These are phyloP conservation scores for Salix exigua DNA, from an alignment of 345 rosid species.

Conservation along the genomic window DNA sequence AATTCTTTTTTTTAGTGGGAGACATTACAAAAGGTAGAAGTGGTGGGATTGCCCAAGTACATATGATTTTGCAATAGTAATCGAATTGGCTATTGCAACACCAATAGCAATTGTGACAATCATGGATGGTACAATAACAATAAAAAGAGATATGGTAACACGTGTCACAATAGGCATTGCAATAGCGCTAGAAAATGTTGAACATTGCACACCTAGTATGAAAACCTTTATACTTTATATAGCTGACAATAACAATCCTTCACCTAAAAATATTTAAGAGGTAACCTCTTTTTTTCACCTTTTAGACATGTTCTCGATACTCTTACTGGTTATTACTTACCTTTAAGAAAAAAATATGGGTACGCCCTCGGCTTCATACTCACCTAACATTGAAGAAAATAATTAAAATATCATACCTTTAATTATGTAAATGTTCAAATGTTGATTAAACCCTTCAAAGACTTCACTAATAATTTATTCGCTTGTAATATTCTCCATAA, in stretches of 20 bases:
- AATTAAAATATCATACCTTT: background rate
- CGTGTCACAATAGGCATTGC: too few relatives aligned
- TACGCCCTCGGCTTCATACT: background rate
- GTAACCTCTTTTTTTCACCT: background rate
- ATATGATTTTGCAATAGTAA: too few relatives aligned
- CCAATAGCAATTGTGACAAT: too few relatives aligned
- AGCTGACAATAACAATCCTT: background rate
- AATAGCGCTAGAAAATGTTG: too few relatives aligned
- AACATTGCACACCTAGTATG: too few relatives aligned
- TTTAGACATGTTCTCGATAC: background rate
- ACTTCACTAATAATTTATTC: background rate
- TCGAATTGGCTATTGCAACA: too few relatives aligned
- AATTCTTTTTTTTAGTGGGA: background rate
- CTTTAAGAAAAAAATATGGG: background rate
- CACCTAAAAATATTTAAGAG: too few relatives aligned
- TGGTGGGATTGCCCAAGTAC: background rate
- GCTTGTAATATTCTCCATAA: rapidly evolving
- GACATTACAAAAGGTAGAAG: background rate
- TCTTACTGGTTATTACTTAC: background rate
- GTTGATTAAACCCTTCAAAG: background rate
- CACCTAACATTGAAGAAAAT: background rate
- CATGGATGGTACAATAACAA: too few relatives aligned
- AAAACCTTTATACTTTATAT: background rate
- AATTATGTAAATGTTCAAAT: background rate
- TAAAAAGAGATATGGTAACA: too few relatives aligned